phyloP scores from a whole-genome alignment of 345 rosid species.

The Arabidopsis thaliana region TAIR10.1 NC_003074.8:5134001-5134500 shows the following conservation, averaged over 20 bases:
- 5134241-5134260: slow-evolving; percentile 16
- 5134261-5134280: background rate
- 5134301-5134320: background rate
- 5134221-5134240: slow-evolving; percentile 19
- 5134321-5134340: slow-evolving; percentile 18
- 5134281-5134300: background rate
- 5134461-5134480: slow-evolving; percentile 12
- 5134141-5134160: background rate
- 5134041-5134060: slow-evolving; percentile 19
- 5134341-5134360: background rate
- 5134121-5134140: slow-evolving; percentile 16
- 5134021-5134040: background rate
- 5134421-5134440: background rate
- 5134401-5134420: too few relatives aligned
- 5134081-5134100: slow-evolving; percentile 9
- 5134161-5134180: background rate
- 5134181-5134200: slow-evolving; percentile 10
- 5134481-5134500: slow-evolving; percentile 63
- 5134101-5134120: slow-evolving; percentile 6
- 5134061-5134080: slow-evolving; percentile 18
- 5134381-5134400: background rate
- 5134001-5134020: slow-evolving; percentile 60
- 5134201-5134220: background rate
- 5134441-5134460: background rate
- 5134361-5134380: background rate